Evolutionary conservation across 2,329 filamentous ascomycete genomes (phyloP), one percentile per base, ranked within the genome.

Genomic region (Aspergillus arachidicola): DNA sequence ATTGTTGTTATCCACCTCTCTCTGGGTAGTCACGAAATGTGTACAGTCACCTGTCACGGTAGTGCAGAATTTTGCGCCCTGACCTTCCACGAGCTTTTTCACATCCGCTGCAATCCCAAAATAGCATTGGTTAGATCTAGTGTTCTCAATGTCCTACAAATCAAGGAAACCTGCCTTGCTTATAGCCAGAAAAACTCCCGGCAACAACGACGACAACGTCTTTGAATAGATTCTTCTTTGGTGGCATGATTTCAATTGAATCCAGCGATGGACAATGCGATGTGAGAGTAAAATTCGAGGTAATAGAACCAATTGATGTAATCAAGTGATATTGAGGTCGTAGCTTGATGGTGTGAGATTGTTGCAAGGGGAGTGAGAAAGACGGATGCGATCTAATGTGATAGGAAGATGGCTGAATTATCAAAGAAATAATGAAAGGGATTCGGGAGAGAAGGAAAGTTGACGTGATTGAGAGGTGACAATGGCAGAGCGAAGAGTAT

Each of bases 131-230:
- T 59, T 46, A 65, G 60, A 61, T 58, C 48, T 41, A 36, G 26
- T 58, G 36, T 36, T n/a, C 45, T n/a, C 57, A 23, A 23, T 23
- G 23, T 23, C 3, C 23, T 23, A 23, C 23, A 23, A 23, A 23
- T 23, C 2, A 23, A 23, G 23, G 23, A 23, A 23, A 60, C 70
- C 66, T 68, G 80, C 79, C 72, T 67, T 91, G 87, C 3, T 82
- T 85, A 30, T 80, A 75, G 6, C 80, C 79, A 1, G 83, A 77
- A 67, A 91, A 88, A 6, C 84, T 84, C 64, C 89, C 89, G 61
- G 86, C 88, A 30, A 90, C 73, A 26, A 83, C 85, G 51, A 92
- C 79, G 6, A 78, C 66, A 9, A 71, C 58, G 0, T 71, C 66
- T 54, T 75, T 75, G 51, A 79, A 75, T 16, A 66, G 6, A 55